Conservation (phyloP, 2,329 filamentous ascomycete genomes). For the Curvularia verruculosa region DNA sequence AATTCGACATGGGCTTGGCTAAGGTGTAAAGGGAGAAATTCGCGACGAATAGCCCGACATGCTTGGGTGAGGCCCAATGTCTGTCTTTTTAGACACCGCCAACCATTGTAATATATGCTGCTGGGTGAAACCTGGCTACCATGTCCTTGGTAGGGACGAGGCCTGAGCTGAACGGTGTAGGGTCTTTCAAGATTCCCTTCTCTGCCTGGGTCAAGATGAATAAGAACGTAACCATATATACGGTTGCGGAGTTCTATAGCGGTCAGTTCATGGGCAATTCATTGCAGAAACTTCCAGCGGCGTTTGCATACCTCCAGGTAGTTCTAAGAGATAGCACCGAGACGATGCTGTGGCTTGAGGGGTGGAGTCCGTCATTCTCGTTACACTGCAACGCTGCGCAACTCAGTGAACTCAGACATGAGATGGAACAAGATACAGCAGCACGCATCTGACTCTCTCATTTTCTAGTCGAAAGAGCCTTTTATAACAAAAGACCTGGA, state of each 20-base stretch:
- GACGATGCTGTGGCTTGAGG: not conserved
- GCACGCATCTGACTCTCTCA: no score
- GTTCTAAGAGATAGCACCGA: not conserved
- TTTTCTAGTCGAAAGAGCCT: no score
- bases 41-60: not conserved
- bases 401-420: no score
- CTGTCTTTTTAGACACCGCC: not conserved
- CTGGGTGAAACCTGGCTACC: not conserved
- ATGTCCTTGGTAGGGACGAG: not conserved
- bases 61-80: not conserved
- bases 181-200: not conserved
- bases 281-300: no score
- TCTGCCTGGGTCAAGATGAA: no score
- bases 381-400: no score
- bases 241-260: not conserved
- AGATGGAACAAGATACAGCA: no score
- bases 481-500: not conserved
- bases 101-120: no score
- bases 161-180: not conserved
- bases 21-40: not conserved
- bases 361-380: no score
- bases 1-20: not conserved
- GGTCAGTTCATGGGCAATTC: not conserved
- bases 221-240: not conserved
- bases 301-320: not conserved